Base-by-base conservation (phyloP, 2,329 filamentous ascomycete genomes). In the Pseudovirgaria hyperparasitica region DNA sequence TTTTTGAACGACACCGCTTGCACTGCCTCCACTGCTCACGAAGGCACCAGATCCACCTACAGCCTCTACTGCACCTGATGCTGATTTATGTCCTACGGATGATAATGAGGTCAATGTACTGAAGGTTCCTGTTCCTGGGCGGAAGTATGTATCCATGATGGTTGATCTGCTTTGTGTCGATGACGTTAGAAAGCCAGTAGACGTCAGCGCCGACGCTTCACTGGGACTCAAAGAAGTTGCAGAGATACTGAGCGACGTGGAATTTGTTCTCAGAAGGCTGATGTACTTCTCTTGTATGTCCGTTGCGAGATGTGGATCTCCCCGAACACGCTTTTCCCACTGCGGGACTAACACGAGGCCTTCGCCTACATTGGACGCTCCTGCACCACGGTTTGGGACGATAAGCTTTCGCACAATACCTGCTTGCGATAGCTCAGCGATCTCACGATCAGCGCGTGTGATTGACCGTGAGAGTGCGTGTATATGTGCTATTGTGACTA, bases 11-110 rank as follows among this genome's bases (percentile, higher is more conserved):
- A 36, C 24, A 5, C 38, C 38, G 6, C 35, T 40, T 6, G 40
- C 35, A 12, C 38, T 61, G 28, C 64, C 61, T 6, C 77, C 78
- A 10, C 77, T 76, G 64, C 65, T 43, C n/a, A 77, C 69, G 5
- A 82, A 57, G 3, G 71, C 76, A 12, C 70, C 69, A n/a, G 60
- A 54, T 4, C 78, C 78, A 2, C 80, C 80, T 1, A 84, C 71
- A 2, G 79, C 76, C 5, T 63, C 75, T 2, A 78, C 42, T 3
- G 73, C 74, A 9, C 80, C 80, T 1, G 79, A 76, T 5, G 76
- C 70, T 13, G 76, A 73, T 35, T 60, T 64, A 2, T 73, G 70
- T 10, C 57, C 58, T 13, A 80, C 70, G 15, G 62, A 65, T 19
- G 74, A 67, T 7, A 84, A 59, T 4, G 71, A 73, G 14, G 68